A percentile compares a stretch with the other conserved stretches of the same genome.
Conservation (phyloP, 352 stramenopile genomes). For the Phytophthora niederhauseri region DNA sequence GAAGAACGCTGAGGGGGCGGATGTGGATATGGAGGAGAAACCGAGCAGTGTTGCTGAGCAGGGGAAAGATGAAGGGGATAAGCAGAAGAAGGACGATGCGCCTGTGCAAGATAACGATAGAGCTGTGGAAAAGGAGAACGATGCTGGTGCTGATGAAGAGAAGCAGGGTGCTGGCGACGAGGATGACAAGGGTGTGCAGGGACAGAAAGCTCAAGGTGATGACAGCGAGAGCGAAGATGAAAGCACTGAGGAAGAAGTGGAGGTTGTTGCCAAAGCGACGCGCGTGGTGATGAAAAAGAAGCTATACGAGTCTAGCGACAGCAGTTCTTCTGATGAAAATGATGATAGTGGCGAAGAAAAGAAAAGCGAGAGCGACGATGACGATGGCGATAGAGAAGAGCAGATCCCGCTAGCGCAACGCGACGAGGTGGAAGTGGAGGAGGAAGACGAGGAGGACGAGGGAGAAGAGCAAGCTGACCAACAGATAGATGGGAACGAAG, state of each 20-base stretch:
- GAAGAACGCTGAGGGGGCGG: background rate
- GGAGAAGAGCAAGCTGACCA: background rate
- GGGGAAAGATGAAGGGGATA: background rate
- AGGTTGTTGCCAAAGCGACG: background rate
- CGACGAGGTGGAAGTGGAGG: conserved; percentile 27
- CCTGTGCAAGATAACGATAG: background rate
- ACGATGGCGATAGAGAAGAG: conserved; percentile 24
- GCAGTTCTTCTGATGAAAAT: conserved; percentile 19
- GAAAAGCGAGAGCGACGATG: conserved; percentile 13
- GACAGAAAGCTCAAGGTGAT: conserved; percentile 17
- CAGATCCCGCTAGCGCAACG: conserved; percentile 25
- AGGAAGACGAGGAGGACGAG: conserved; percentile 17
- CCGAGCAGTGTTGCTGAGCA: background rate
- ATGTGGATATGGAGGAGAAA: conserved; percentile 3
- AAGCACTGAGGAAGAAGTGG: conserved; percentile 16
- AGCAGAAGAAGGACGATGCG: background rate
- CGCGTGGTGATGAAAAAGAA: conserved; percentile 12
- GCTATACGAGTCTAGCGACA: conserved; percentile 15
- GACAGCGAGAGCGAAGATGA: conserved; percentile 18
- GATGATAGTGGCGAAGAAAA: conserved; percentile 6
- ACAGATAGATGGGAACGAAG: background rate
- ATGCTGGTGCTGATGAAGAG: conserved; percentile 1
- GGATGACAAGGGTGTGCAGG: conserved; percentile 1
- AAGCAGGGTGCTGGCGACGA: background rate
- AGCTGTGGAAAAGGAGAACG: conserved; percentile 3